Evolutionary conservation across 352 stramenopile species (phyloP).

Genomic region (Globisporangium rhizosaccharum): DNA sequence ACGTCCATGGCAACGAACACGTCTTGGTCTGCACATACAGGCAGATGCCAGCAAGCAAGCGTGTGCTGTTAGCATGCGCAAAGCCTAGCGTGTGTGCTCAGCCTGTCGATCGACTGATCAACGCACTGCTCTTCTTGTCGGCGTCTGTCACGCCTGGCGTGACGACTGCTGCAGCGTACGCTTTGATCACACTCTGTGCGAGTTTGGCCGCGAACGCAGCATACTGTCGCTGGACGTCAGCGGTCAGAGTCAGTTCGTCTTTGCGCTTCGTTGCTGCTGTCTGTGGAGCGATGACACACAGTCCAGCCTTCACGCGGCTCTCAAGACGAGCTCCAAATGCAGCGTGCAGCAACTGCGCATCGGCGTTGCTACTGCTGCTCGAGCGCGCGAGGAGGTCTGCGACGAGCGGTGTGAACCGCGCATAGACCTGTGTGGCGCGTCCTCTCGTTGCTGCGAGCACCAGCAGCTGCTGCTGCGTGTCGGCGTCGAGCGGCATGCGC

Average conservation of each 20-base stretch:
- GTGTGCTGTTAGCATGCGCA: too few species aligned
- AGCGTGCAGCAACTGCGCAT: slow-evolving; percentile 5
- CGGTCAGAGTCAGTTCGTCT: background rate
- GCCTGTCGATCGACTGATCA: background rate
- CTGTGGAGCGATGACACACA: background rate
- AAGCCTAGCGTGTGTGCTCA: too few species aligned
- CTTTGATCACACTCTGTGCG: slow-evolving; percentile 56
- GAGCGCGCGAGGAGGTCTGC: background rate
- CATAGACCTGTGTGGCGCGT: slow-evolving; percentile 12
- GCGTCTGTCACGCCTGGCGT: slow-evolving; percentile 1
- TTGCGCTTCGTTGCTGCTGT: background rate
- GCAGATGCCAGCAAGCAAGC: background rate
- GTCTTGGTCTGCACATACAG: slow-evolving; percentile 17
- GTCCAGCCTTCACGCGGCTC: slow-evolving; percentile 5
- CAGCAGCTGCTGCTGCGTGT: slow-evolving; percentile 24
- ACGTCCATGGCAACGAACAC: slow-evolving; percentile 41
- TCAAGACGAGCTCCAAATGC: slow-evolving; percentile 10
- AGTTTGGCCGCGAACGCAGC: slow-evolving; percentile 49
- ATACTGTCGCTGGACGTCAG: slow-evolving; percentile 19
- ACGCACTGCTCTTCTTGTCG: slow-evolving; percentile 18
- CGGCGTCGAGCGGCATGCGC: slow-evolving; percentile 7
- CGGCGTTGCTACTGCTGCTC: background rate
- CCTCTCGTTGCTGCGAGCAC: slow-evolving; percentile 15
- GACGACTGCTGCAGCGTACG: slow-evolving; percentile 25
- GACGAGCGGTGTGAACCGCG: slow-evolving; percentile 11